Evolutionary conservation across 2,329 filamentous ascomycete species (phyloP), one percentile per base, ranked within the genome.

Genomic region (Phialophora verrucosa): DNA sequence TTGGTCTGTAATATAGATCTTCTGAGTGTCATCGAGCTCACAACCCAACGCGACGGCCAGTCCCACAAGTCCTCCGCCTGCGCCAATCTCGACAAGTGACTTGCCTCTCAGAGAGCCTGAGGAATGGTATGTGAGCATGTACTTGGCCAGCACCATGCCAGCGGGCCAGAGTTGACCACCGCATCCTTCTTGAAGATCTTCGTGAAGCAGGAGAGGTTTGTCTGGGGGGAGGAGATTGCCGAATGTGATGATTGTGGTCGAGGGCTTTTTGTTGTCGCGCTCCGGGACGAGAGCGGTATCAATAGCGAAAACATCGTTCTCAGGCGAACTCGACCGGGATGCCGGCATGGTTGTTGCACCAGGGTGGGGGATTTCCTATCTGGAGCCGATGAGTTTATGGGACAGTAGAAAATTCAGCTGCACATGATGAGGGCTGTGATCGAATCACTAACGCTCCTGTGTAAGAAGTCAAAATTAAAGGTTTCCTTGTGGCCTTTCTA

Each of bases 81-180:
- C 92, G 64, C 95, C 95, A 50, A 99, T 84, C 80, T 98, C 95
- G 74, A 98, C 83, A 81, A 73, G 58, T 5, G 65, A 69, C 59
- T 72, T 72, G 17, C 92, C 96, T 74, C 61, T 59, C 27, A 71
- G 57, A 23, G 35, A 63, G 17, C 42, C 17, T 53, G 58, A 51
- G 56, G 62, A 62, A 64, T 70, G 70, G n/a, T 69, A 66, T 61
- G 44, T 64, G 38, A 98, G 83, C 84, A 98, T 86, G 76, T 98
- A 96, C 78, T 90, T 92, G 23, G 91, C 87, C 61, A 99, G 83
- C 17, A 95, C 87, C 88, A 96, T 91, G 11, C 95, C 95, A 0
- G 94, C 94, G 2, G 93, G 94, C 95, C 95, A 98, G 11, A 96
- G 85, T 79, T 96, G 91, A 2, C 95, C 95, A 57, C 95, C 95